Conservation (phyloP, 768 basidiomycete species). For the Russula vinacea region DNA sequence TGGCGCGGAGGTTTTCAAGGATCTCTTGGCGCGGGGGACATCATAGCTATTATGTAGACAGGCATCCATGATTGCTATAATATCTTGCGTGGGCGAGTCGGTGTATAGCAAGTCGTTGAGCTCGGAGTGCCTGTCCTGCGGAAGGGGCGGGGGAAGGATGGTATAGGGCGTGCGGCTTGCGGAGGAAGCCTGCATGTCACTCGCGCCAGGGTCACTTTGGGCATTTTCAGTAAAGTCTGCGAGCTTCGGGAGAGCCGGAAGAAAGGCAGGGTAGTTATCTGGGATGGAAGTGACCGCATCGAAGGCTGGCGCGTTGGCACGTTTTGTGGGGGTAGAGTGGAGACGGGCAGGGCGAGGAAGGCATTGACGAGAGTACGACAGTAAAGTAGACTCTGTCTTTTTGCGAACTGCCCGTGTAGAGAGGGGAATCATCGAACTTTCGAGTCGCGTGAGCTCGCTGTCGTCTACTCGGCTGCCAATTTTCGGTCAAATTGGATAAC, state of each 20-base stretch:
- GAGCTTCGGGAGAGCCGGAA: conserved; percentile 34
- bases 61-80: conserved; percentile 75
- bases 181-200: conserved; percentile 53
- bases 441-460: conserved; percentile 9
- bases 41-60: conserved; percentile 76
- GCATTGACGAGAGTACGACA: conserved; percentile 61
- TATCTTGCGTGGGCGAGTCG: conserved; percentile 64
- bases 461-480: background rate
- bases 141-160: conserved; percentile 65
- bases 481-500: background rate
- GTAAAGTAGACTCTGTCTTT: conserved; percentile 42
- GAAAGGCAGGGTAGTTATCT: conserved; percentile 42
- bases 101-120: conserved; percentile 55
- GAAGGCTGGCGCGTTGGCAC: conserved; percentile 49
- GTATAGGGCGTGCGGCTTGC: conserved; percentile 49
- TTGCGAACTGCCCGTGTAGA: conserved; percentile 31
- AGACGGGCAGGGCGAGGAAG: conserved; percentile 68
- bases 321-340: conserved; percentile 64
- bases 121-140: conserved; percentile 43
- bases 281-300: conserved; percentile 43
- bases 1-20: conserved; percentile 57
- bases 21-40: conserved; percentile 69
- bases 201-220: conserved; percentile 22
- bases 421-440: conserved; percentile 36
- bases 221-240: conserved; percentile 4